Evolutionary conservation across 208 protist genomes (phyloP), one percentile per base, ranked within the genome.

Genomic region (Polymyxa betae): DNA sequence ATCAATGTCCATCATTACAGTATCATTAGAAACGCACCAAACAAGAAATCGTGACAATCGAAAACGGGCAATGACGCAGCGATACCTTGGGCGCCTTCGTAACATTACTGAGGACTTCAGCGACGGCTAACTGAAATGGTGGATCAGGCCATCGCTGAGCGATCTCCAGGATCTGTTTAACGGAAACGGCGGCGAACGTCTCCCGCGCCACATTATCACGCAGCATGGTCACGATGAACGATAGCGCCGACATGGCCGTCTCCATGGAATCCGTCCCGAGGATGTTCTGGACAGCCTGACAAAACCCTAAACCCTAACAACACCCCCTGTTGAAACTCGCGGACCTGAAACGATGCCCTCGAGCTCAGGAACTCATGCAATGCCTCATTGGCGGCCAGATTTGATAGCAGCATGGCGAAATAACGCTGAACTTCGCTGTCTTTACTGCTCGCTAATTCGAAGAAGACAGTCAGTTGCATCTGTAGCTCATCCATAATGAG

Each of bases 181-280:
- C 35, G 12, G 72, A 82, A 5, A 82, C 72, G 72, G 16, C 72
- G 12, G 72, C 72, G 72, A 82, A 82, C 16, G 16, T 38, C n/a
- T 82, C 16, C 12, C 72, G 72, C 16, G 72, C 35, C 16, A n/a
- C 72, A 43, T 82, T 82, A 43, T 82, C 72, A 20, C 72, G 72
- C 72, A 82, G n/a, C 72, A 82, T 82, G 5, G 72, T 82, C 72
- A 43, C n/a, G n/a, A 82, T 82, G 72, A 82, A 82, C 72, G 72
- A 82, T 43, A 82, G n/a, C n/a, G 72, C 72, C 72, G 72, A 82
- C n/a, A 40, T 35, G 5, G 40, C 72, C 5, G 72, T 82, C 5
- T 12, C 35, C 72, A 82, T 82, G 5, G 72, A 82, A 82, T 82
- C 72, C 5, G 72, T 43, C 10, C 35, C 35, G 16, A 82, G n/a